Conservation (phyloP, 2,329 filamentous ascomycete species). For the Chaetomium globosum region DNA sequence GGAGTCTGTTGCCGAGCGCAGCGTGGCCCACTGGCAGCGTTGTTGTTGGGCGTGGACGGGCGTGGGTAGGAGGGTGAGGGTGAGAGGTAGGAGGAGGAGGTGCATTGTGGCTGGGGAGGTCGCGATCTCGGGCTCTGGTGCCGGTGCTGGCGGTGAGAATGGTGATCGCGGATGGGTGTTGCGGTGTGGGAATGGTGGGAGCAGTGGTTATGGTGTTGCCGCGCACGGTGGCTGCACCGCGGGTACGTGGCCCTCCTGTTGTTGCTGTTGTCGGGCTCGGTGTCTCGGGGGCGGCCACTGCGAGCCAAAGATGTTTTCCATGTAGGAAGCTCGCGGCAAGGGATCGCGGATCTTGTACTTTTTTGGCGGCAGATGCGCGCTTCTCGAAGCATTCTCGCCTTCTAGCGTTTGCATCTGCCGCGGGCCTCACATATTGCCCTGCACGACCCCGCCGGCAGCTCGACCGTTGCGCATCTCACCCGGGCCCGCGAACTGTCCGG, state of each 20-base stretch:
- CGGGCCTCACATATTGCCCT: background rate
- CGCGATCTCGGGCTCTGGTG: background rate
- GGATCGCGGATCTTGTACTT: background rate
- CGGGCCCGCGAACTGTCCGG: background rate
- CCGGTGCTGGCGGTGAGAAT: background rate
- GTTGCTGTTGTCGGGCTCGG: background rate
- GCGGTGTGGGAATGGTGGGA: background rate
- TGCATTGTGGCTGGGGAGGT: background rate
- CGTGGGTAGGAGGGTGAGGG: background rate
- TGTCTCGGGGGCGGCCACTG: background rate
- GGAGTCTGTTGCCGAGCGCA: conserved; percentile 15
- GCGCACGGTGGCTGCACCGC: background rate
- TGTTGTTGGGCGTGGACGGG: background rate
- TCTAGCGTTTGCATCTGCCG: conserved; percentile 7
- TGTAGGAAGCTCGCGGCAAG: background rate
- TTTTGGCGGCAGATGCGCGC: background rate
- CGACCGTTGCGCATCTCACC: background rate
- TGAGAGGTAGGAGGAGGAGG: background rate
- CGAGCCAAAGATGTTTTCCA: background rate
- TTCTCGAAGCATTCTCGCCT: background rate
- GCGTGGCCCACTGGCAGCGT: conserved; percentile 18
- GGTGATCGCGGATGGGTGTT: background rate
- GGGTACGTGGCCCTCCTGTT: background rate
- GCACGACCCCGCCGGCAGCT: background rate
- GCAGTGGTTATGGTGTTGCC: background rate